Base-by-base conservation (phyloP, 805 yeast species). In the Wickerhamiella allomyrinae region DNA sequence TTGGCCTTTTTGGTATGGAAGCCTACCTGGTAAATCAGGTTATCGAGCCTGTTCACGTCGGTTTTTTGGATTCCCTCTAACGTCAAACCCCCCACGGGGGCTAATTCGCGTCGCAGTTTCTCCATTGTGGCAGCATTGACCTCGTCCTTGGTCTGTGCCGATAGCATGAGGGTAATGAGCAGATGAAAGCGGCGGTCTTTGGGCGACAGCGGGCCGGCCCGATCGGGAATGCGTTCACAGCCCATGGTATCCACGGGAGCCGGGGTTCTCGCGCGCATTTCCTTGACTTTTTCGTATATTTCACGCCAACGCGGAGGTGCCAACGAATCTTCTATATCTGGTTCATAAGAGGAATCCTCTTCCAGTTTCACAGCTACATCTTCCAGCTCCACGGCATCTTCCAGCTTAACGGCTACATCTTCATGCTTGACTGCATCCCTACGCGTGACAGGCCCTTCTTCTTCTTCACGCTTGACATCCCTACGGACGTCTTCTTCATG, bases 241-340 rank as follows among this genome's bases (percentile, higher is more conserved):
- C 96, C 96, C 71, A 83, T 76, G 0, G 76, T 68, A 56, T 87
- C 96, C 2, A 87, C 96, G 0, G 96, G 95, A 0, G 96, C 76
- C n/a, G 62, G 59, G 11, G 79, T 67, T 40, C 67, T 66, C 3
- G 68, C 51, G 45, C 96, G 67, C 91, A 85, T 81, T 19, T 59
- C 62, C 41, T 76, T 75, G 25, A 86, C 57, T 17, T 45, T 44
- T 2, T 39, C 41, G 29, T 57, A 49, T 8, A 59, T 50, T 15
- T 45, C 44, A 10, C 44, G 25, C 62, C 62, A 60, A 43, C 52
- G 34, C 5, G 45, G 41, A 3, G 63, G 63, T 23, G 19, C 42
- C 3, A n/a, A 5, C 15, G 22, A 15, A 3, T 36, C 36, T 20
- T 36, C 39, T 3, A 36, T 36, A 23, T 36, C 39, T 3, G 37